Conservation (phyloP, 495 filamentous ascomycete genomes). For the Annulohypoxylon nitens region DNA sequence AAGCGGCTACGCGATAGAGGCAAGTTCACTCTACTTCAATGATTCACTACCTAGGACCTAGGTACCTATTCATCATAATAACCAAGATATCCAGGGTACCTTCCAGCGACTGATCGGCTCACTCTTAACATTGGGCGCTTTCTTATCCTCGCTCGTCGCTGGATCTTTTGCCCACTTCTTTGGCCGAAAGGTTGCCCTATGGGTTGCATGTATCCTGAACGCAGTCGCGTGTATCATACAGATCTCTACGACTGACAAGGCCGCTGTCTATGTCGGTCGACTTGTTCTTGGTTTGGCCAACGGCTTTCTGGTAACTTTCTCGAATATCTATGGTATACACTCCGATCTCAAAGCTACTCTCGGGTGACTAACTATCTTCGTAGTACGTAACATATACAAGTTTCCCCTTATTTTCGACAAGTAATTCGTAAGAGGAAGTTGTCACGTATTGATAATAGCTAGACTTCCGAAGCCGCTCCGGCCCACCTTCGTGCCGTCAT, state of each 20-base stretch:
- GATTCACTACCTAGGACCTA: background rate
- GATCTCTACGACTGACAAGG: conserved; percentile 59
- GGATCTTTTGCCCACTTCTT: conserved; percentile 59
- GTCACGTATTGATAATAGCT: conserved; percentile 11
- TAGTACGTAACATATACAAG: conserved; percentile 26
- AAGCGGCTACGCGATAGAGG: conserved; percentile 53
- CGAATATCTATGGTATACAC: conserved; percentile 61
- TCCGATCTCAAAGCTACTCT: background rate
- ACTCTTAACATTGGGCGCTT: conserved; percentile 58
- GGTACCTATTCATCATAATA: conserved; percentile 21
- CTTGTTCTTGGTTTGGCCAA: conserved; percentile 66
- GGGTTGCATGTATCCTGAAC: conserved; percentile 61
- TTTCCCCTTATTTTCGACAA: background rate
- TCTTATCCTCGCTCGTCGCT: conserved; percentile 54
- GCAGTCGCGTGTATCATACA: conserved; percentile 61
- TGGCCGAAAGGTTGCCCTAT: conserved; percentile 60
- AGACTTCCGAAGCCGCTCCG: conserved; percentile 53
- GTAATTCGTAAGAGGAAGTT: background rate
- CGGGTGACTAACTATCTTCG: conserved; percentile 13
- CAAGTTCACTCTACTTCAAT: conserved; percentile 8
- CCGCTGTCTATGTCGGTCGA: conserved; percentile 63
- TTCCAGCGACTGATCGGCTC: conserved; percentile 59
- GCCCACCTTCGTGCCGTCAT: conserved; percentile 57
- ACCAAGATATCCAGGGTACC: conserved; percentile 40
- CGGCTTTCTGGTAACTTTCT: conserved; percentile 67